Percentiles rank a stretch among this genome's conserved stretches.
These are phyloP conservation scores for Luffa acutangula DNA, from an alignment of 306 rosid genomes.

Conservation along the genomic window DNA sequence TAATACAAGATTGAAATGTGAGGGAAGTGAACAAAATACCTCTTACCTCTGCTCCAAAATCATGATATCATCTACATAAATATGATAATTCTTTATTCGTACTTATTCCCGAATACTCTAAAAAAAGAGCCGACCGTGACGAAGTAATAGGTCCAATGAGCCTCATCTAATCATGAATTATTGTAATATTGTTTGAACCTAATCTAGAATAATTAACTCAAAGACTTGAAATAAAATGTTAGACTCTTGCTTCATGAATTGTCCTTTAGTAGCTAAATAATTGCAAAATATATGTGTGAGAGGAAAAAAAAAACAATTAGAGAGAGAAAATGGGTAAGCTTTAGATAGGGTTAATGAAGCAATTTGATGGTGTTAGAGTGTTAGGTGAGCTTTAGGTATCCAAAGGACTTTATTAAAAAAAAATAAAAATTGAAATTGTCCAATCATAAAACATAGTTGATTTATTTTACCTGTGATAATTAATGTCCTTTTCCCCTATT, in stretches of 20 bases:
- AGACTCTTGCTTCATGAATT: neutral
- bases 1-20: no score
- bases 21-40: no score
- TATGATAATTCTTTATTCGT: neutral
- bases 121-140: neutral
- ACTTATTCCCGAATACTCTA: neutral
- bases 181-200: neutral
- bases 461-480: neutral
- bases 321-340: no score
- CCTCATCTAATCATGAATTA: neutral
- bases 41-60: neutral
- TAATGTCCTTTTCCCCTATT: neutral
- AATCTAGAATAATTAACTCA: neutral
- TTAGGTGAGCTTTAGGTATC: neutral
- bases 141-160: neutral
- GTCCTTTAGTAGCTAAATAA: neutral
- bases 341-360: neutral
- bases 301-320: neutral
- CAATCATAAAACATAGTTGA: neutral
- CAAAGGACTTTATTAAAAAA: neutral
- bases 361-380: neutral
- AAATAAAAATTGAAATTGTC: neutral
- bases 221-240: neutral
- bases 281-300: neutral
- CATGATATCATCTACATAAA: neutral